Percentiles rank a stretch among this genome's conserved stretches.
These are phyloP conservation scores for Skeletonema menzelii DNA, from an alignment of 108 stramenopile genomes.

Conservation along the genomic window DNA sequence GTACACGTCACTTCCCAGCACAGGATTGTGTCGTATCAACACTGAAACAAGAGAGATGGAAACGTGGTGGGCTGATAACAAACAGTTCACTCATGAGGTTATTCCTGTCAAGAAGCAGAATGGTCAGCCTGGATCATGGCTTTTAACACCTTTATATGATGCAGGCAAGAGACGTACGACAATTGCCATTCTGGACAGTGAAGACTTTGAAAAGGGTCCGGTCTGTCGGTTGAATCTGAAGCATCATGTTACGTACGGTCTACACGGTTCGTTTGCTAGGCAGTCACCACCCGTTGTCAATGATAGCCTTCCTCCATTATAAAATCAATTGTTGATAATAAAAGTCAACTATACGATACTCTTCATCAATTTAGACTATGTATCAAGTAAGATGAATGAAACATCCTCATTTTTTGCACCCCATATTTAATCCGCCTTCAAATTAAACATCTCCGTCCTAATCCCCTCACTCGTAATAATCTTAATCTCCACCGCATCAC, in stretches of 20 bases:
- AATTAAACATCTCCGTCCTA: slow-evolving; percentile 70
- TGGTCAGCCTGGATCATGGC: slow-evolving; percentile 22
- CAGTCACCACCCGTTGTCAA: neutral
- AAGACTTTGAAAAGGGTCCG: neutral
- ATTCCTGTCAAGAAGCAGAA: slow-evolving; percentile 21
- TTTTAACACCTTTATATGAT: slow-evolving; percentile 13
- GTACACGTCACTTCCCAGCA: slow-evolving; percentile 8
- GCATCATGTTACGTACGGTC: neutral
- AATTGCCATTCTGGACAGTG: slow-evolving; percentile 16
- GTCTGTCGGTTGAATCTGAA: neutral
- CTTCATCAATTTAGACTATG: neutral
- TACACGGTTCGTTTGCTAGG: neutral
- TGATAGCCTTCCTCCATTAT: neutral
- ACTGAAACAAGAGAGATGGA: slow-evolving; percentile 10
- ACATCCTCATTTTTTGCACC: neutral
- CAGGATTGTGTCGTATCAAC: slow-evolving; percentile 12
- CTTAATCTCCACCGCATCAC: slow-evolving; percentile 95
- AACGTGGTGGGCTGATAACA: slow-evolving; percentile 20
- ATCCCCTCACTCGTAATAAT: slow-evolving; percentile 89
- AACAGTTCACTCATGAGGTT: slow-evolving; percentile 10
- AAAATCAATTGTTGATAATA: neutral
- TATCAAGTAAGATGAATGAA: neutral
- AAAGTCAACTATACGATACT: no score
- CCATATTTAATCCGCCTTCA: slow-evolving; percentile 91
- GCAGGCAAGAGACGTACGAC: slow-evolving; percentile 15